These are phyloP conservation scores for Myrmaecium sp. DNA, from an alignment of 2,329 filamentous ascomycete species.

Conservation along the genomic window DNA sequence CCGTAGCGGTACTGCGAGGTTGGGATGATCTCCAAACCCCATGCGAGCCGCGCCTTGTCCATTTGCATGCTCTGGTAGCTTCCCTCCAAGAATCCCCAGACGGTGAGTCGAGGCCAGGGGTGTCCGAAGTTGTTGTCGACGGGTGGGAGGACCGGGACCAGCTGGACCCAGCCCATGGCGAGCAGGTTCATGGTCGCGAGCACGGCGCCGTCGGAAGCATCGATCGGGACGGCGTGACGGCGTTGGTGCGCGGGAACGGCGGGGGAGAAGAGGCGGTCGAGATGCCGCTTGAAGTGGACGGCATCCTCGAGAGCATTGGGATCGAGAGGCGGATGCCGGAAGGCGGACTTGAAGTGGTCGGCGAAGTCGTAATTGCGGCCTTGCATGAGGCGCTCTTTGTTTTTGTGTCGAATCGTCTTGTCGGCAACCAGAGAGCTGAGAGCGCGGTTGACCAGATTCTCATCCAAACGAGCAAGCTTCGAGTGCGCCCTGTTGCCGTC, in stretches of 20 bases:
- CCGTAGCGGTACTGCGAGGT: conserved; percentile 42
- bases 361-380: conserved; percentile 48
- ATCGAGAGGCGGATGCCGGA: conserved; percentile 28
- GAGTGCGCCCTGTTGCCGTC: conserved; percentile 20
- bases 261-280: conserved; percentile 37
- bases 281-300: conserved; percentile 38
- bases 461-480: conserved; percentile 21
- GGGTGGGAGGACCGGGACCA: conserved; percentile 39
- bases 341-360: conserved; percentile 37
- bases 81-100: conserved; percentile 53
- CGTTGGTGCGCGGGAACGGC: conserved; percentile 7
- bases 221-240: conserved; percentile 33
- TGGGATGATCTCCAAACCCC: conserved; percentile 42
- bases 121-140: conserved; percentile 29
- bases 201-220: conserved; percentile 45
- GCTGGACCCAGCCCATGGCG: conserved; percentile 37
- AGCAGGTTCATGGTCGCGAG: conserved; percentile 52
- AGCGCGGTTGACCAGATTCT: conserved; percentile 24
- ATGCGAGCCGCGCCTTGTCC: conserved; percentile 48
- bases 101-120: conserved; percentile 26
- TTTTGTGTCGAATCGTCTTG: conserved; percentile 42
- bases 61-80: conserved; percentile 56
- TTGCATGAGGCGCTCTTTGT: conserved; percentile 39
- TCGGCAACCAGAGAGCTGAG: conserved; percentile 37
- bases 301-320: conserved; percentile 37